Conservation (phyloP, 257 asterid species). For the Catharanthus roseus region DNA sequence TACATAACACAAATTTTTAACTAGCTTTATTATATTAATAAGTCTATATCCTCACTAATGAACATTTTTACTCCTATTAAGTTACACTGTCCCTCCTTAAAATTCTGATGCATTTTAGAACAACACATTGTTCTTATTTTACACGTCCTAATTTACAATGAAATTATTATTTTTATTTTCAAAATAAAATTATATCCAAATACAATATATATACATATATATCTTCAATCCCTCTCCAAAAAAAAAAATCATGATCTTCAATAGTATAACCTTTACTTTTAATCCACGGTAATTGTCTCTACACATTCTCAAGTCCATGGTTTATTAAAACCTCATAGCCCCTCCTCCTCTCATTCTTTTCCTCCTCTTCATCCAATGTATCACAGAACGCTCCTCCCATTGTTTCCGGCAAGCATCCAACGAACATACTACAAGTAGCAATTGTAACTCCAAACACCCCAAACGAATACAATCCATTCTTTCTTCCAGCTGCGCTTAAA, state of each 20-base stretch:
- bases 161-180: no score
- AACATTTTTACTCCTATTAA: no score
- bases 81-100: no score
- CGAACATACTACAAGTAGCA: constrained; percentile 30
- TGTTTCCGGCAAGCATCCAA: constrained; percentile 57
- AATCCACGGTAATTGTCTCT: background rate
- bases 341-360: background rate
- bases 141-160: no score
- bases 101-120: no score
- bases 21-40: no score
- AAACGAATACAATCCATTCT: constrained; percentile 32
- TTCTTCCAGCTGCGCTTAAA: constrained; percentile 49
- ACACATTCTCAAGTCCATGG: background rate
- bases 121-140: no score
- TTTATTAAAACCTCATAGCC: no score
- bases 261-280: background rate
- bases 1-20: no score
- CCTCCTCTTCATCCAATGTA: constrained; percentile 55
- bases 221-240: background rate
- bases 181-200: no score
- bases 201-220: no score
- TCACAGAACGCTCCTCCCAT: constrained; percentile 45
- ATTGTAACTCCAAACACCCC: constrained; percentile 56
- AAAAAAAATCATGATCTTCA: background rate
- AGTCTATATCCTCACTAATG: no score